Percentiles rank a stretch among this genome's conserved stretches.
phyloP scores from a whole-genome alignment of 1,284 basidiomycete species.

The Fomitopsis pinicola region DNA sequence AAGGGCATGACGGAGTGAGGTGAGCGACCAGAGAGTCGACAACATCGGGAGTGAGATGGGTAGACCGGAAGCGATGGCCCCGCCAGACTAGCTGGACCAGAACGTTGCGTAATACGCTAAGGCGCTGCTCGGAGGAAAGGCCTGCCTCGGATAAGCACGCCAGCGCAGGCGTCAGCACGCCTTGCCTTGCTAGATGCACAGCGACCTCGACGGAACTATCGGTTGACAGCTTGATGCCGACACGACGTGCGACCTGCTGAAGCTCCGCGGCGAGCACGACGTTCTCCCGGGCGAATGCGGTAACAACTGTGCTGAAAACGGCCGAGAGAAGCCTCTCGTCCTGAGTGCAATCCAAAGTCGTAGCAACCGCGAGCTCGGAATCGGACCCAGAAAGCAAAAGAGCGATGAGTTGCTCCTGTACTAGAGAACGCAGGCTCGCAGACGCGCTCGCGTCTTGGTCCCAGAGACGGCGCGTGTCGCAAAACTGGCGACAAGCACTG shows the following conservation, averaged over 20 bases:
- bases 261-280: slow-evolving; percentile 14
- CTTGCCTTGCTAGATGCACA: slow-evolving; percentile 8
- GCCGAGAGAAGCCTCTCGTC: slow-evolving; percentile 7
- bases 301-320: slow-evolving; percentile 10
- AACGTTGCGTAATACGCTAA: slow-evolving; percentile 3
- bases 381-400: slow-evolving; percentile 11
- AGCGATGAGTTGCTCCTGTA: slow-evolving; percentile 14
- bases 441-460: not conserved
- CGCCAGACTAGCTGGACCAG: slow-evolving; percentile 9
- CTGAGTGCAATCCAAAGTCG: slow-evolving; percentile 9
- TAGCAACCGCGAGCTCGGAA: slow-evolving; percentile 14
- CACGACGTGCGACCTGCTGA: slow-evolving; percentile 7
- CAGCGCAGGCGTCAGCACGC: slow-evolving; percentile 1
- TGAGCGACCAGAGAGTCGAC: not conserved
- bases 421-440: slow-evolving; percentile 8
- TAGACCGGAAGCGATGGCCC: not conserved
- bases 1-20: not conserved
- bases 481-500: slow-evolving; percentile 23
- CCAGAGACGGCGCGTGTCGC: slow-evolving; percentile 7
- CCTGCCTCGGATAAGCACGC: slow-evolving; percentile 7
- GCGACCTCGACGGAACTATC: slow-evolving; percentile 9
- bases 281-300: slow-evolving; percentile 5
- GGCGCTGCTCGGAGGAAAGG: slow-evolving; percentile 10
- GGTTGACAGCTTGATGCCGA: slow-evolving; percentile 7
- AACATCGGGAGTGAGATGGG: not conserved